phyloP scores from a whole-genome alignment of 306 rosid species.

The Trifolium pratense region DNA sequence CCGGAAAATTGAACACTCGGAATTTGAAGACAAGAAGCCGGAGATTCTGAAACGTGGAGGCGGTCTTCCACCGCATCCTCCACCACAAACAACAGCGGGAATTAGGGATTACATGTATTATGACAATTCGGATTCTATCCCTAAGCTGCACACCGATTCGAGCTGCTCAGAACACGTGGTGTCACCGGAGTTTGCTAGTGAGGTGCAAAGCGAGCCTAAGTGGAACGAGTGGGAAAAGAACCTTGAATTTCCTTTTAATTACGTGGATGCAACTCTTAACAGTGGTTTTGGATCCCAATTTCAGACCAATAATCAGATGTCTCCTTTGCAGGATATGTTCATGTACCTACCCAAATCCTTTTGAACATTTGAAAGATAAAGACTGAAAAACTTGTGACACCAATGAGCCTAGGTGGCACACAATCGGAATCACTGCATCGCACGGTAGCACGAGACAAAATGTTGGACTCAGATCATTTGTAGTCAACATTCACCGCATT shows the following conservation, averaged over 20 bases:
- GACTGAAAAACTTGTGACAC: not conserved
- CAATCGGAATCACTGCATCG: no score
- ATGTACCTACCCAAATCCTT: constrained; percentile 67
- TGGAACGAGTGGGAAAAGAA: constrained; percentile 80
- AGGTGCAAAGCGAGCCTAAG: constrained; percentile 95
- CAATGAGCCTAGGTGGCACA: not conserved
- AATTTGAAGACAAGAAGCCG: constrained; percentile 73
- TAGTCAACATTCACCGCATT: no score
- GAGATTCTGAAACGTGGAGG: constrained; percentile 35
- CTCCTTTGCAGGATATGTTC: constrained; percentile 88
- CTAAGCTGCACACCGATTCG: constrained; percentile 87
- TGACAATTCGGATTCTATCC: constrained; percentile 78
- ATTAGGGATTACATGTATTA: constrained; percentile 60
- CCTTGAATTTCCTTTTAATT: constrained; percentile 60
- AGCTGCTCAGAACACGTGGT: constrained; percentile 97
- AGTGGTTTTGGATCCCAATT: constrained; percentile 57
- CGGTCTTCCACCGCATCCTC: constrained; percentile 38
- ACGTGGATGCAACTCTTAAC: constrained; percentile 60
- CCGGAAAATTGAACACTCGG: constrained; percentile 40
- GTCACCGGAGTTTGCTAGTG: constrained; percentile 83
- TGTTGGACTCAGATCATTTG: no score
- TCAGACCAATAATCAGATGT: constrained; percentile 65
- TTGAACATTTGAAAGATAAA: constrained; percentile 28
- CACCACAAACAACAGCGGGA: not conserved
- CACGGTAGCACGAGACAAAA: constrained; percentile 75